Conservation (phyloP, 495 filamentous ascomycete genomes). For the Penicillium steckii region DNA sequence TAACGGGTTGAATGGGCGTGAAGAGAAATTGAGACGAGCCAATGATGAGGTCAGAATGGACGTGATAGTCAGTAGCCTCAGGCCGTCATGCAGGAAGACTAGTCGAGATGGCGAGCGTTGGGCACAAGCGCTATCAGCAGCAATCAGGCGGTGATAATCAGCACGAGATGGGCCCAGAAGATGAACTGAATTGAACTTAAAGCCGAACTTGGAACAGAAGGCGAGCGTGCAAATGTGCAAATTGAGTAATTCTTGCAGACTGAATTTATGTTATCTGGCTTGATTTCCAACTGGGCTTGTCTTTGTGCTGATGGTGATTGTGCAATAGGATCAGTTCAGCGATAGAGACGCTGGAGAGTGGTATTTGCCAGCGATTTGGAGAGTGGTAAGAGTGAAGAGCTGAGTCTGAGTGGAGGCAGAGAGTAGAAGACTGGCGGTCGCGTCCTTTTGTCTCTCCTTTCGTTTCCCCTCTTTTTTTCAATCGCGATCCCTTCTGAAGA, state of each 20-base stretch:
- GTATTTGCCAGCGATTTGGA: no score
- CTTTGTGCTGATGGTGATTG: background rate
- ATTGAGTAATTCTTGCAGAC: no score
- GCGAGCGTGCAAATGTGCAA: no score
- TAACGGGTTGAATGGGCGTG: slow-evolving; percentile 12
- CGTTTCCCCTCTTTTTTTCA: background rate
- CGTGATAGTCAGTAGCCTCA: slow-evolving; percentile 20
- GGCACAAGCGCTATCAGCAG: slow-evolving; percentile 25
- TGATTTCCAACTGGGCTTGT: background rate
- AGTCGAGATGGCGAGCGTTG: slow-evolving; percentile 21
- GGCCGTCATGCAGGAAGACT: slow-evolving; percentile 23
- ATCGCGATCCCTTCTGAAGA: background rate
- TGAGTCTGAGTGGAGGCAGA: no score
- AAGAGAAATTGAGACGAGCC: slow-evolving; percentile 20
- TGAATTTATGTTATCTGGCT: background rate
- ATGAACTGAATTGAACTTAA: background rate
- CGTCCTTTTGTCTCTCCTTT: slow-evolving; percentile 12
- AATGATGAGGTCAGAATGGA: slow-evolving; percentile 13
- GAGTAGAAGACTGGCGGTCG: slow-evolving; percentile 9
- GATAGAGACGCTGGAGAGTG: background rate
- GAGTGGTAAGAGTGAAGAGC: no score
- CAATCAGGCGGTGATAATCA: slow-evolving; percentile 17
- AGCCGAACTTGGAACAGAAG: no score
- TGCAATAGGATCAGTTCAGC: background rate
- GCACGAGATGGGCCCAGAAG: background rate